Evolutionary conservation across 768 basidiomycete genomes (phyloP), one percentile per base, ranked within the genome.

Genomic region (Termitomyces sp.): DNA sequence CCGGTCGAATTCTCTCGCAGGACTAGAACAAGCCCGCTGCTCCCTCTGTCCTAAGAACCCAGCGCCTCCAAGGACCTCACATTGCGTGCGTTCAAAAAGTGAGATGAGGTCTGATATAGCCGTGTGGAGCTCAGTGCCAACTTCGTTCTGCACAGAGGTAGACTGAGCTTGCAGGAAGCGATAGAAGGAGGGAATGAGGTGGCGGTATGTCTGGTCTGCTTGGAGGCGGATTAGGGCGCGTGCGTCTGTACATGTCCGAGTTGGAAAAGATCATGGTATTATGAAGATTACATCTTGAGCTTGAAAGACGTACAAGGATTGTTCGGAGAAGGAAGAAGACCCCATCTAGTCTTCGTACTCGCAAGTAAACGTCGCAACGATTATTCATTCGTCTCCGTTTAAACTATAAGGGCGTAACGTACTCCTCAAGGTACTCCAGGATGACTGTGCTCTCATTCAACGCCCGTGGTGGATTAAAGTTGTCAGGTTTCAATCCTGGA

Each of bases 371-470:
- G 14, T 31, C 3, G 3, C 29, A 15, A 51, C 61, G 46, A 29
- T 43, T 59, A 10, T n/a, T 49, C 36, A 56, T 45, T 12, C 14
- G 6, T 25, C 25, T 25, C 25, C 25, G 1, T 25, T 25, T 25
- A 1, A 25, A 25, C 1, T 1, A 25, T 25, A 25, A 25, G 25
- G 9, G 45, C 4, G 25, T 8, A 47, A 75, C 81, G 34, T 62
- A 91, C 88, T 92, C 89, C 75, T 92, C 86, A 48, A 94, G 76
- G 67, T 82, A 94, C 49, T 91, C 89, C 60, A 92, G 70, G 62
- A 93, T 89, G 38, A 92, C 86, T 0, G 86, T 89, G 67, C 89
- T 91, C 70, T 94, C 92, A 70, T 92, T 89, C 12, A 93, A 73
- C 0, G 85, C 82, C 38, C 84, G 75, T 0, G 88, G 84, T 0